Percentiles rank a stretch among this genome's conserved stretches.
Evolutionary conservation across 257 asterid species (phyloP).

Genomic region (Solanum medicagineum): DNA sequence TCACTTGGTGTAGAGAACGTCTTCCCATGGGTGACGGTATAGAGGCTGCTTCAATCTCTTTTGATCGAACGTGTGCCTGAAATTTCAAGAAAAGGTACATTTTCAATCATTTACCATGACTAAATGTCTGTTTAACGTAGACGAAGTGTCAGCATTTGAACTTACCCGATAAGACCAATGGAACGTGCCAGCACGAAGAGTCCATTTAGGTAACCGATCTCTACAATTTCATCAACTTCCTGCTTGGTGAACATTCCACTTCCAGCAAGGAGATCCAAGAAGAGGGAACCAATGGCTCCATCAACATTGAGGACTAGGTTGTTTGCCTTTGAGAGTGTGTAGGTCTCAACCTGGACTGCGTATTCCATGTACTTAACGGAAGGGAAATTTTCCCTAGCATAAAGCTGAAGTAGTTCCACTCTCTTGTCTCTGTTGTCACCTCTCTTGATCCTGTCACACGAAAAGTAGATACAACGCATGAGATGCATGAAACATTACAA

Average conservation of each 20-base stretch:
- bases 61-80: slow-evolving; percentile 96
- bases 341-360: slow-evolving; percentile 91
- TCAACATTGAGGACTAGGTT: slow-evolving; percentile 93
- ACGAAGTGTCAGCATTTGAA: neutral
- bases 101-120: neutral
- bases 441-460: slow-evolving; percentile 73
- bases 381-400: slow-evolving; percentile 83
- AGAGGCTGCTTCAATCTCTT: slow-evolving; percentile 98
- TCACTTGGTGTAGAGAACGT: slow-evolving; percentile 75
- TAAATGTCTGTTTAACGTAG: neutral
- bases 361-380: slow-evolving; percentile 98
- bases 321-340: slow-evolving; percentile 92
- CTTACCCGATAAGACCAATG: slow-evolving; percentile 98
- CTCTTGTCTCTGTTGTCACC: slow-evolving; percentile 99
- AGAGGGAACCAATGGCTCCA: slow-evolving; percentile 96
- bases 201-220: slow-evolving; percentile 88
- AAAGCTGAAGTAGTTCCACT: slow-evolving; percentile 75
- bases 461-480: neutral
- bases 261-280: slow-evolving; percentile 98
- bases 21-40: slow-evolving; percentile 99
- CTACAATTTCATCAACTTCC: slow-evolving; percentile 89
- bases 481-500: neutral
- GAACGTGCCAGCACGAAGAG: slow-evolving; percentile 98
- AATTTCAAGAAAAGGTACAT: neutral
- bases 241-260: slow-evolving; percentile 97